phyloP scores from a whole-genome alignment of 257 asterid species.

The Nyctanthes arbortristis region DNA sequence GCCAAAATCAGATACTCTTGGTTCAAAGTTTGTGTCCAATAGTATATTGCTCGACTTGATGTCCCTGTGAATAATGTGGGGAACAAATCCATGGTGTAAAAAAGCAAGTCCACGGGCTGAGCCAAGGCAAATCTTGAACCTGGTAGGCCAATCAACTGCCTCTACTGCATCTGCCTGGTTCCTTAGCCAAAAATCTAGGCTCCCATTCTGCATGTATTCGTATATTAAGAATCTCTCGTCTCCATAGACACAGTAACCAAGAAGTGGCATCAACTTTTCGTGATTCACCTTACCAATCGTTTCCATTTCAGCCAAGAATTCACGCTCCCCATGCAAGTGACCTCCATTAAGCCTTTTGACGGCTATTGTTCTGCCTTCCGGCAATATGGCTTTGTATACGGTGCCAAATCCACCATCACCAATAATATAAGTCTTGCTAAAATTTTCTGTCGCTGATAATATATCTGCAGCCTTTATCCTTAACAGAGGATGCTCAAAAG shows the following conservation, averaged over 20 bases:
- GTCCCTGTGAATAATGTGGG: slow-evolving; percentile 83
- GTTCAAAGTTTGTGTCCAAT: slow-evolving; percentile 51
- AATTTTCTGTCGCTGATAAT: slow-evolving; percentile 68
- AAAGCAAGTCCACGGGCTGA: slow-evolving; percentile 72
- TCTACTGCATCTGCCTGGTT: slow-evolving; percentile 37
- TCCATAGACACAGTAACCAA: slow-evolving; percentile 63
- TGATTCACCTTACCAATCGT: slow-evolving; percentile 81
- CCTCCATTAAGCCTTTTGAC: slow-evolving; percentile 73
- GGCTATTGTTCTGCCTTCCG: slow-evolving; percentile 51
- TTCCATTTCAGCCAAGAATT: slow-evolving; percentile 81
- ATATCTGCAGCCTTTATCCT: slow-evolving; percentile 62
- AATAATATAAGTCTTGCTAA: slow-evolving; percentile 62
- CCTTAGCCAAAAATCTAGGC: slow-evolving; percentile 73
- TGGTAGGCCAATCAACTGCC: slow-evolving; percentile 61
- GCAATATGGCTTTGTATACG: slow-evolving; percentile 58
- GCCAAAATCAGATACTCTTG: slow-evolving; percentile 80
- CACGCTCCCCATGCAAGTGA: slow-evolving; percentile 63
- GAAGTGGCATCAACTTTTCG: slow-evolving; percentile 58
- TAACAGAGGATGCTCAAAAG: slow-evolving; percentile 61
- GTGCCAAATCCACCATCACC: slow-evolving; percentile 87
- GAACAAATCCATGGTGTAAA: slow-evolving; percentile 76
- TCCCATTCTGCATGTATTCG: slow-evolving; percentile 85
- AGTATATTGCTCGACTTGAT: slow-evolving; percentile 79
- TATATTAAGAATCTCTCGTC: slow-evolving; percentile 73
- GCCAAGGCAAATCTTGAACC: slow-evolving; percentile 70